These are phyloP conservation scores for Pyropia haitanensis DNA, from an alignment of 23 red algal species.

Conservation along the genomic window DNA sequence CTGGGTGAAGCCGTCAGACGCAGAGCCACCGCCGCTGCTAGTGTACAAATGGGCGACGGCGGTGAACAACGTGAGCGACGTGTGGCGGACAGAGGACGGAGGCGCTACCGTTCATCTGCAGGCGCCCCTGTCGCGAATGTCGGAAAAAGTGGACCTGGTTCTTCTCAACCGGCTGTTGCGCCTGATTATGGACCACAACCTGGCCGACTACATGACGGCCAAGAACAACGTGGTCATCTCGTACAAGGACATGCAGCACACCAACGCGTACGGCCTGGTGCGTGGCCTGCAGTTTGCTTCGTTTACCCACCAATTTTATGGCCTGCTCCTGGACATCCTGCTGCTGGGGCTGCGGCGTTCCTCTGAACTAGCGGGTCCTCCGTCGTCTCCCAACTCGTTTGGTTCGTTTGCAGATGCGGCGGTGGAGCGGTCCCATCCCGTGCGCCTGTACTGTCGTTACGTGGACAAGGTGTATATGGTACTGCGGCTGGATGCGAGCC, in stretches of 20 bases:
- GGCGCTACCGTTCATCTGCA: conserved; percentile 59
- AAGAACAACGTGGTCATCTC: conserved; percentile 86
- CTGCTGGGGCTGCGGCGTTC: conserved; percentile 53
- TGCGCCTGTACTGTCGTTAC: conserved; percentile 77
- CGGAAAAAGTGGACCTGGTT: conserved; percentile 71
- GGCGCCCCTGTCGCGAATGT: conserved; percentile 63
- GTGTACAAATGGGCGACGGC: conserved; percentile 85
- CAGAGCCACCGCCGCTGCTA: conserved; percentile 78
- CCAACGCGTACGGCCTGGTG: conserved; percentile 77
- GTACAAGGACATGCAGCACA: conserved; percentile 98
- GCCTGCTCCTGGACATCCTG: conserved; percentile 64
- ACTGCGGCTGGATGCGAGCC: conserved; percentile 63
- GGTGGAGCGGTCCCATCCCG: conserved; percentile 50
- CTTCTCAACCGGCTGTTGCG: conserved; percentile 88
- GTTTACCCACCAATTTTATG: conserved; percentile 87
- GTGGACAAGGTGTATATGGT: conserved; percentile 91
- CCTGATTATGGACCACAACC: conserved; percentile 81
- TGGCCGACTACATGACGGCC: conserved; percentile 97
- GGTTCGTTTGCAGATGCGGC: conserved; percentile 42
- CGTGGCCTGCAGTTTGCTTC: conserved; percentile 89
- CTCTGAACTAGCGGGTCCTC: conserved; percentile 63
- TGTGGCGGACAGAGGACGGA: conserved; percentile 70
- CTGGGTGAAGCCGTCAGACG: conserved; percentile 92
- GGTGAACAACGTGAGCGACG: conserved; percentile 79
- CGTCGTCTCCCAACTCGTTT: conserved; percentile 61